Evolutionary conservation across 495 filamentous ascomycete species (phyloP).

Genomic region (Amorphotheca resinae): DNA sequence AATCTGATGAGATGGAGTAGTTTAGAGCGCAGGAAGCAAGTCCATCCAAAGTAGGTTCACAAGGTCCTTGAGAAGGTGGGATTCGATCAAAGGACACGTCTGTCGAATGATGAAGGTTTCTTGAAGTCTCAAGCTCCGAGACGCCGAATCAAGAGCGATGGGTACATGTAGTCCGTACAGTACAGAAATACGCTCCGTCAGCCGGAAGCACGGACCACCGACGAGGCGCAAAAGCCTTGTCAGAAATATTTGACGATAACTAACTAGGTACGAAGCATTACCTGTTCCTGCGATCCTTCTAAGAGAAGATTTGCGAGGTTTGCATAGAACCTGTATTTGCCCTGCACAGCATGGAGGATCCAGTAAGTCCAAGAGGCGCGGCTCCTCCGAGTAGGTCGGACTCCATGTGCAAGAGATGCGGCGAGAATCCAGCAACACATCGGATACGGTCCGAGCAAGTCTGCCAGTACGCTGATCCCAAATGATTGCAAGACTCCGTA

Average conservation of each 20-base stretch:
- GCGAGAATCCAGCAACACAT: constrained; percentile 23
- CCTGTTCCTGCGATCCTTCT: too few species aligned
- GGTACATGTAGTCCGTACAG: too few species aligned
- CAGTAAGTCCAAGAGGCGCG: neutral
- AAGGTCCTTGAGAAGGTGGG: neutral
- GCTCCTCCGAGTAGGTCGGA: neutral
- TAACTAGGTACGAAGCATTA: too few species aligned
- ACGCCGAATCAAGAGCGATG: too few species aligned
- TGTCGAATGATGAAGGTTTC: neutral
- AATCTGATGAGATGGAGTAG: neutral
- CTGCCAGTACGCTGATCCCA: constrained; percentile 24
- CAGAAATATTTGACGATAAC: neutral
- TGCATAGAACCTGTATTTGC: neutral
- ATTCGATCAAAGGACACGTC: neutral
- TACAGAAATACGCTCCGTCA: neutral
- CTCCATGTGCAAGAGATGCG: constrained; percentile 27
- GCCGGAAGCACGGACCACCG: neutral
- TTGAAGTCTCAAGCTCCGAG: neutral
- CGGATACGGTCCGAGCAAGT: constrained; percentile 27
- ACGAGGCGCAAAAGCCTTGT: neutral
- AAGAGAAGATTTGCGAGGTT: neutral
- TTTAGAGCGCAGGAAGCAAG: constrained; percentile 2
- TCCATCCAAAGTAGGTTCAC: constrained; percentile 10
- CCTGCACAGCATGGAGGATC: neutral
- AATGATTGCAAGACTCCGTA: constrained; percentile 2